Percentiles rank a stretch among this genome's conserved stretches.
Evolutionary conservation across 306 rosid species (phyloP).

Genomic region (Vigna hirtella): DNA sequence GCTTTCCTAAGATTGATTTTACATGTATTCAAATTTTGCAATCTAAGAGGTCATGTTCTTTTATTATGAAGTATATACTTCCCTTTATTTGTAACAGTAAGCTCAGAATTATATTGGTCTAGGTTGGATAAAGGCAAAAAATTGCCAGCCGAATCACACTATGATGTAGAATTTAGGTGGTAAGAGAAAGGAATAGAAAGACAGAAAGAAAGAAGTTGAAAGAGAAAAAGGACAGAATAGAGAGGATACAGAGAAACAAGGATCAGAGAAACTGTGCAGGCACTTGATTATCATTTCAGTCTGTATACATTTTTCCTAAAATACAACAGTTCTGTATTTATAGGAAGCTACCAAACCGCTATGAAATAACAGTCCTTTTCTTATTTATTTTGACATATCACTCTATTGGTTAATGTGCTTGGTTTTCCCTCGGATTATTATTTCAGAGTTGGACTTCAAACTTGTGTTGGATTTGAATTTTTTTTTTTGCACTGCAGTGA

Average conservation of each 20-base stretch:
- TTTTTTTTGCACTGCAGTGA: constrained; percentile 60
- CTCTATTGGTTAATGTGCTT: constrained; percentile 24
- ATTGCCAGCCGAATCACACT: constrained; percentile 5
- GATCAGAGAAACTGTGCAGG: no score
- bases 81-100: constrained; percentile 11
- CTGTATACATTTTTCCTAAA: neutral
- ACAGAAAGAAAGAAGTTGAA: neutral
- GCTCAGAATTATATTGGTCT: constrained; percentile 10
- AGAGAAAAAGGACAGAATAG: no score
- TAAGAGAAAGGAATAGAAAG: neutral
- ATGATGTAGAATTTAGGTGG: neutral
- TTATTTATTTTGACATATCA: neutral
- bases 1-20: neutral
- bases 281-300: neutral
- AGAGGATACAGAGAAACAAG: no score
- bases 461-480: constrained; percentile 40
- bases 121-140: neutral
- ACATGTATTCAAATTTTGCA: constrained; percentile 23
- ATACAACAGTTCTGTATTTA: no score
- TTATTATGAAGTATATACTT: constrained; percentile 13
- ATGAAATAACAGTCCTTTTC: neutral
- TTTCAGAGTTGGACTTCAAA: constrained; percentile 33
- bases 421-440: constrained; percentile 27
- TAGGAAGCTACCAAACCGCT: no score
- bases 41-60: neutral